These are phyloP conservation scores for Kurtzmaniella quercitrusa DNA, from an alignment of 1,139 yeast species.

Conservation along the genomic window DNA sequence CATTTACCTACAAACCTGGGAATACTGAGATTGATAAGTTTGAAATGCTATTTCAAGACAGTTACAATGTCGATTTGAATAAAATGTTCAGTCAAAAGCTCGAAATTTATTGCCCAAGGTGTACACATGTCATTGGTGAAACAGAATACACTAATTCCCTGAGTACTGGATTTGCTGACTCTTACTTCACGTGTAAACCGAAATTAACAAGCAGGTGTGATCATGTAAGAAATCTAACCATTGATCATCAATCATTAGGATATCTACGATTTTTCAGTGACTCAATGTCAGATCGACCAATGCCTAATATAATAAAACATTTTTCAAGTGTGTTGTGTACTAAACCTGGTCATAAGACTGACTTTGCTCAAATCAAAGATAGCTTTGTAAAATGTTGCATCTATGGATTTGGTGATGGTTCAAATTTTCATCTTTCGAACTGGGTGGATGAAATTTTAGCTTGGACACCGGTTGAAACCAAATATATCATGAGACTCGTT, in stretches of 20 bases:
- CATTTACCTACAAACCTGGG: conserved; percentile 18
- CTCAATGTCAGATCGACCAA: neutral
- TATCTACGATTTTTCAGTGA: neutral
- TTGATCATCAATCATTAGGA: neutral
- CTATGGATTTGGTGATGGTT: neutral
- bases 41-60: neutral
- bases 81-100: conserved; percentile 4
- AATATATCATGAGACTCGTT: neutral
- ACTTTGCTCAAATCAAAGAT: neutral
- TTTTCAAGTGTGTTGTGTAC: neutral
- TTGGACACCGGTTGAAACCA: neutral
- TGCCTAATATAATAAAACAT: neutral
- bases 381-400: neutral
- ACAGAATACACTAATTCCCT: conserved; percentile 11
- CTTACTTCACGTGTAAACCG: neutral
- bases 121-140: conserved; percentile 6
- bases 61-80: neutral
- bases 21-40: neutral
- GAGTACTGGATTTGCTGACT: conserved; percentile 21
- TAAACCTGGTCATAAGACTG: neutral
- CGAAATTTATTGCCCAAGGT: conserved; percentile 15
- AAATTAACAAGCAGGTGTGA: neutral
- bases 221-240: neutral
- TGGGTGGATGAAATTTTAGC: neutral
- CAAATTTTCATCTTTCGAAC: neutral